Conservation (phyloP, 202 grass and related monocot species). For the Musa balbisiana region DNA sequence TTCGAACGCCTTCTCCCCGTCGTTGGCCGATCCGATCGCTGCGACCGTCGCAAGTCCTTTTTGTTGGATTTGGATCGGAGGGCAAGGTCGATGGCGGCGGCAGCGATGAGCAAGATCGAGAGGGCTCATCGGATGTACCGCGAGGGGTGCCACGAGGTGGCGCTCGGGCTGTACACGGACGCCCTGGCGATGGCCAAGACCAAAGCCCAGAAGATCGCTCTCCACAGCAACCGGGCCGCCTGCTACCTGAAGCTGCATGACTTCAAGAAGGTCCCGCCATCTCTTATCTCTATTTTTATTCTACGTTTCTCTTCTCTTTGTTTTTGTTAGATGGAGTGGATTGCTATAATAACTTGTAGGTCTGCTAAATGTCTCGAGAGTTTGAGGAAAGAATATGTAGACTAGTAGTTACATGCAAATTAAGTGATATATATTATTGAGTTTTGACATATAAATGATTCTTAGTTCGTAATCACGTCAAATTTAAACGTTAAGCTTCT, state of each 20-base stretch:
- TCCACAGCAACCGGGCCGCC: slow-evolving; percentile 94
- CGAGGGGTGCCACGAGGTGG: slow-evolving; percentile 70
- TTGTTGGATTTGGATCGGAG: neutral
- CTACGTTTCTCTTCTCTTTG: slow-evolving; percentile 1
- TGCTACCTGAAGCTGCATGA: slow-evolving; percentile 91
- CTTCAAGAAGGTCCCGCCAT: slow-evolving; percentile 61
- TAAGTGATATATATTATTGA: no score
- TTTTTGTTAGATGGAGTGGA: neutral
- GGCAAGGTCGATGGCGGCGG: neutral
- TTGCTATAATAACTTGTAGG: no score
- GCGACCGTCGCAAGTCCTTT: no score
- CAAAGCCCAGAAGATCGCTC: slow-evolving; percentile 72
- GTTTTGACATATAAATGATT: no score
- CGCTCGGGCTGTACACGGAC: slow-evolving; percentile 75
- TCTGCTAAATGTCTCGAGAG: no score
- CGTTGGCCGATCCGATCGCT: no score
- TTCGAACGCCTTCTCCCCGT: no score
- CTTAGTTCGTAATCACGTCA: no score
- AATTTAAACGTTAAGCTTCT: no score
- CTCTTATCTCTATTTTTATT: neutral
- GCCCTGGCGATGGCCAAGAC: slow-evolving; percentile 62
- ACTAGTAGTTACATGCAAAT: no score
- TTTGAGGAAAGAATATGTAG: no score
- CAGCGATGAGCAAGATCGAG: slow-evolving; percentile 48
- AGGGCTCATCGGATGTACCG: slow-evolving; percentile 80